Conservation (phyloP, 139 green algal species). For the Yamagishiella unicocca region DNA sequence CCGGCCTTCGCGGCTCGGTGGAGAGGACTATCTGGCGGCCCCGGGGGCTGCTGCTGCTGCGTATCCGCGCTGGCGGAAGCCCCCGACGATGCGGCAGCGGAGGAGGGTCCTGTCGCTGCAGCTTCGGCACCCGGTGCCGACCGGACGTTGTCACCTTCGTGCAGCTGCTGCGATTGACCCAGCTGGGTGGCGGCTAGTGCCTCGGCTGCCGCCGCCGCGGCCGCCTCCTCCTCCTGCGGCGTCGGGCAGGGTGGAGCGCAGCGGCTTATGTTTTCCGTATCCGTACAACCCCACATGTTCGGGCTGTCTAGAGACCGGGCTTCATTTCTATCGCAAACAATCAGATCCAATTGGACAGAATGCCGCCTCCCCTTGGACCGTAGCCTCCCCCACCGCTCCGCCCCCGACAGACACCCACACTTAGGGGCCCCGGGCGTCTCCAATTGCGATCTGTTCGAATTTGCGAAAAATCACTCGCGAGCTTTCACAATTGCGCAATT, state of each 20-base stretch:
- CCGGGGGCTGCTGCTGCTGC: neutral
- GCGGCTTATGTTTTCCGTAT: too few relatives aligned
- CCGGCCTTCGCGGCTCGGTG: constrained; percentile 63
- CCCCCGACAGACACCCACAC: neutral
- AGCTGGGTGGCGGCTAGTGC: constrained; percentile 4
- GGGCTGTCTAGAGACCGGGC: too few relatives aligned
- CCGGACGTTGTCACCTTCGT: neutral
- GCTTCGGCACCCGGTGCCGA: neutral
- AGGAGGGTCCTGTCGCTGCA: neutral
- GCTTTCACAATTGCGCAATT: too few relatives aligned
- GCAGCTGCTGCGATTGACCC: neutral
- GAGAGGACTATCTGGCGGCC: constrained; percentile 49
- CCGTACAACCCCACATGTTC: too few relatives aligned
- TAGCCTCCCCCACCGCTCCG: neutral
- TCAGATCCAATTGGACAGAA: neutral
- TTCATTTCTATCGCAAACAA: too few relatives aligned
- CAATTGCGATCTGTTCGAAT: too few relatives aligned
- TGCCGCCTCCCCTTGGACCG: neutral
- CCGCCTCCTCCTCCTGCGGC: constrained; percentile 12
- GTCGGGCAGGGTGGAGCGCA: neutral
- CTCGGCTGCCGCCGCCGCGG: constrained; percentile 2
- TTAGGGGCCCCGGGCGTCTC: too few relatives aligned
- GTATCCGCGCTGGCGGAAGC: constrained; percentile 20
- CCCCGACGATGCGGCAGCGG: constrained; percentile 24
- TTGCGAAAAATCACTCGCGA: too few relatives aligned